Evolutionary conservation across 2,329 filamentous ascomycete species (phyloP).

Genomic region (Venturia oleaginea): DNA sequence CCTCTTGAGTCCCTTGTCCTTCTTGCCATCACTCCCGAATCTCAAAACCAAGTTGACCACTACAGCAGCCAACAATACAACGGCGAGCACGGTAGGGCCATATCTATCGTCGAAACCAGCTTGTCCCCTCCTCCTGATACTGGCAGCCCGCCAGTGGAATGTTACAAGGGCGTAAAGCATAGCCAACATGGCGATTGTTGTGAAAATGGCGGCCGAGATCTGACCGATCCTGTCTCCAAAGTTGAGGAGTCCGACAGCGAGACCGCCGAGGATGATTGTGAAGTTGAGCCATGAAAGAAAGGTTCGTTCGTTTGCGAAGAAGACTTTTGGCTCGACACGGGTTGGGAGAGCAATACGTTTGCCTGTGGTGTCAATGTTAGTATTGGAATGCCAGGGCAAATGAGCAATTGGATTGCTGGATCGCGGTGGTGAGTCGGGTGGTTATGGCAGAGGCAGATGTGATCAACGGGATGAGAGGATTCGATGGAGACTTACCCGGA

Average conservation of each 20-base stretch:
- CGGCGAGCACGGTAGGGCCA: slow-evolving; percentile 80
- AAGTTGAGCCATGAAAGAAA: slow-evolving; percentile 99
- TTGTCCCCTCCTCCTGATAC: slow-evolving; percentile 82
- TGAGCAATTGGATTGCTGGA: background rate
- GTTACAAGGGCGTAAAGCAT: slow-evolving; percentile 94
- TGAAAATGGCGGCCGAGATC: slow-evolving; percentile 90
- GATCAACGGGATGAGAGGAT: background rate
- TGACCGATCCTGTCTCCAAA: slow-evolving; percentile 92
- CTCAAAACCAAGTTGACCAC: slow-evolving; percentile 90
- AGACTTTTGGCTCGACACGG: slow-evolving; percentile 97
- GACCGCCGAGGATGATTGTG: slow-evolving; percentile 92
- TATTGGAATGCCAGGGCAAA: background rate
- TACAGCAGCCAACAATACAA: slow-evolving; percentile 81
- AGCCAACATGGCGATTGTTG: slow-evolving; percentile 82
- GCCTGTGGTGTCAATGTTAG: slow-evolving; percentile 44
- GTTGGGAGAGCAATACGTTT: slow-evolving; percentile 98
- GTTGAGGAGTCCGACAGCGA: slow-evolving; percentile 95
- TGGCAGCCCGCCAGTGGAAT: slow-evolving; percentile 95
- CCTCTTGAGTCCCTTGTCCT: slow-evolving; percentile 1
- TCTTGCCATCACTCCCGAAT: slow-evolving; percentile 12
- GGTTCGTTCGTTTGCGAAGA: slow-evolving; percentile 99
- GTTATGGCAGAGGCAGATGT: background rate
- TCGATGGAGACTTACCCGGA: slow-evolving; percentile 53
- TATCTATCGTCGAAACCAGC: slow-evolving; percentile 95
- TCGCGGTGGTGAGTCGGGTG: background rate